phyloP scores from a whole-genome alignment of 164 flowering plant genomes.

The Macadamia tetraphylla region DNA sequence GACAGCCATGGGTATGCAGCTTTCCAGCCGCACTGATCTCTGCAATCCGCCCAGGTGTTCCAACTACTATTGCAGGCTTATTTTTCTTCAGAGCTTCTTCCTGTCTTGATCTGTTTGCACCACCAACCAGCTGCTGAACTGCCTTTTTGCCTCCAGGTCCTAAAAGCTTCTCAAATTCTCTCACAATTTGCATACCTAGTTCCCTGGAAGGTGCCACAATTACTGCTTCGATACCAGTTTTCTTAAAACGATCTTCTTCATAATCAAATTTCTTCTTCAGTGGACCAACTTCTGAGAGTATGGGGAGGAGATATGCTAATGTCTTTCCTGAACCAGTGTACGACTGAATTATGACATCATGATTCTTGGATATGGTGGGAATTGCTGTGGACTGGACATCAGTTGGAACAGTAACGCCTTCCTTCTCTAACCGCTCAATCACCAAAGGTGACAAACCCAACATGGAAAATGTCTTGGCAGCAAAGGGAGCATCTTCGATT shows the following conservation, averaged over 20 bases:
- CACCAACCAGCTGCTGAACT: slow-evolving; percentile 98
- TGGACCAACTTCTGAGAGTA: slow-evolving; percentile 76
- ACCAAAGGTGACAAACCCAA: slow-evolving; percentile 62
- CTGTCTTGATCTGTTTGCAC: slow-evolving; percentile 85
- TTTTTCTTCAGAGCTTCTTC: slow-evolving; percentile 95
- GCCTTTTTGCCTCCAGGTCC: slow-evolving; percentile 63
- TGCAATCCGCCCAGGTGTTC: slow-evolving; percentile 95
- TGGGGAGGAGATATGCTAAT: slow-evolving; percentile 89
- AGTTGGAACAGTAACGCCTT: slow-evolving; percentile 71
- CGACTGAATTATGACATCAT: slow-evolving; percentile 89
- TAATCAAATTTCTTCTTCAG: slow-evolving; percentile 25
- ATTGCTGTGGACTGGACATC: slow-evolving; percentile 87
- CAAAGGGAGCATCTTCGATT: slow-evolving; percentile 52
- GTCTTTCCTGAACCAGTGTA: slow-evolving; percentile 98
- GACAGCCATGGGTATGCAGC: slow-evolving; percentile 84
- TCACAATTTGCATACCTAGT: slow-evolving; percentile 95
- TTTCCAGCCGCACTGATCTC: slow-evolving; percentile 90
- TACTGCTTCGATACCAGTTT: slow-evolving; percentile 69
- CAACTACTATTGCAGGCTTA: slow-evolving; percentile 86
- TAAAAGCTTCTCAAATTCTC: slow-evolving; percentile 82
- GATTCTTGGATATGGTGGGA: slow-evolving; percentile 63
- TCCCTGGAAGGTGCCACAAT: slow-evolving; percentile 97
- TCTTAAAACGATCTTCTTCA: slow-evolving; percentile 29
- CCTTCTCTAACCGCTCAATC: slow-evolving; percentile 61
- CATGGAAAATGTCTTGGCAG: slow-evolving; percentile 74